Evolutionary conservation across 2,329 filamentous ascomycete genomes (phyloP).

Genomic region (Pseudogymnoascus sp.): DNA sequence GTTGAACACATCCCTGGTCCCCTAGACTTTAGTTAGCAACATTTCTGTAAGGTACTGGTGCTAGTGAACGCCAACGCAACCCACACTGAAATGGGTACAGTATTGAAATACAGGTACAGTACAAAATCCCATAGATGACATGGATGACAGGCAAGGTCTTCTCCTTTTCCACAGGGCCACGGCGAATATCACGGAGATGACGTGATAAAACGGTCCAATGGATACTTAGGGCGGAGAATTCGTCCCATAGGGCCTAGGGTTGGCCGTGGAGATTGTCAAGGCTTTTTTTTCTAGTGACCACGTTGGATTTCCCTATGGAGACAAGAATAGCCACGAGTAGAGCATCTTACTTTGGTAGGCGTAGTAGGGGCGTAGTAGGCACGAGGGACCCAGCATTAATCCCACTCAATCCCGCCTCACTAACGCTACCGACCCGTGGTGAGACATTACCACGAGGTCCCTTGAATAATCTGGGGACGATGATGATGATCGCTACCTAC

Average conservation of each 20-base stretch:
- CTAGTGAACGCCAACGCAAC: constrained; percentile 2
- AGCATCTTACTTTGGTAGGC: background rate
- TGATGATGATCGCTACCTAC: background rate
- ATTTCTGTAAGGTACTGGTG: constrained; percentile 2
- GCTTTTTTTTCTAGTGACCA: background rate
- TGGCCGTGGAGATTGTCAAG: background rate
- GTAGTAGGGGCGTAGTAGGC: background rate
- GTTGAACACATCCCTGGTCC: background rate
- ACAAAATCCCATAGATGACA: background rate
- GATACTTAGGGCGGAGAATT: constrained; percentile 1
- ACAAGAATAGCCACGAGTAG: background rate
- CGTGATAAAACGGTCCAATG: constrained; percentile 6
- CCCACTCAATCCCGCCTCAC: constrained; percentile 2
- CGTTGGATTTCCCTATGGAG: background rate
- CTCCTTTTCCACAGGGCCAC: background rate
- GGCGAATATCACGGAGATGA: constrained; percentile 4
- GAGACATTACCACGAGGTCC: constrained; percentile 7
- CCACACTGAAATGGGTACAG: background rate
- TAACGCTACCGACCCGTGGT: constrained; percentile 3
- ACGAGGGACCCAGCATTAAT: background rate
- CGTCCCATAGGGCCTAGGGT: background rate
- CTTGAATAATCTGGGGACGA: background rate
- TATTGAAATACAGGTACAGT: background rate
- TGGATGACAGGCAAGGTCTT: background rate
- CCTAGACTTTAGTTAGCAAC: background rate